phyloP scores from a whole-genome alignment of 148 eudicot genomes.

The Camellia granthamiana region DNA sequence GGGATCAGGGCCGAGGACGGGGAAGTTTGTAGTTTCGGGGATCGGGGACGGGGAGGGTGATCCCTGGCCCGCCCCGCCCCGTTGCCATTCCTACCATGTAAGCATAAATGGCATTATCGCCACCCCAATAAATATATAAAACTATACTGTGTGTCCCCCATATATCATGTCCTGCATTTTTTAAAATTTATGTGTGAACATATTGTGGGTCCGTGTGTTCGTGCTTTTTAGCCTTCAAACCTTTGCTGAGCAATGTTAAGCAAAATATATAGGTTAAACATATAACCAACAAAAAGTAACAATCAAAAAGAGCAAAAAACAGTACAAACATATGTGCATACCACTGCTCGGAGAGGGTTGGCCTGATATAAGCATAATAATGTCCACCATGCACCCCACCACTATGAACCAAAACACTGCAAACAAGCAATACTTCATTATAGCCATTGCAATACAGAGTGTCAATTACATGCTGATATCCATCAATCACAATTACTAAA shows the following conservation, averaged over 20 bases:
- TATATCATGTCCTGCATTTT: too few species aligned
- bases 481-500: neutral
- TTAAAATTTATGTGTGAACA: too few species aligned
- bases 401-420: conserved; percentile 95
- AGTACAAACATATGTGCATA: conserved; percentile 25
- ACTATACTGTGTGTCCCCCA: too few species aligned
- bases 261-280: neutral
- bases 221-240: neutral
- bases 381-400: conserved; percentile 95
- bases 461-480: neutral
- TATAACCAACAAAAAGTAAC: neutral
- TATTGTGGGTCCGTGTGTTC: too few species aligned
- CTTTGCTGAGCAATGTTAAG: neutral
- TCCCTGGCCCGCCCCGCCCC: too few species aligned
- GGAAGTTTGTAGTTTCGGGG: too few species aligned
- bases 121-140: too few species aligned
- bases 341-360: conserved; percentile 90
- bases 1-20: too few species aligned
- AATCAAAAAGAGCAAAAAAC: neutral
- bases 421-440: neutral
- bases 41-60: too few species aligned
- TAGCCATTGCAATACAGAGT: neutral
- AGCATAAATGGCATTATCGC: too few species aligned
- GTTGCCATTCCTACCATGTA: too few species aligned
- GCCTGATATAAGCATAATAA: conserved; percentile 90